phyloP scores from a whole-genome alignment of 345 rosid species.

The Pugionium dolabratum region DNA sequence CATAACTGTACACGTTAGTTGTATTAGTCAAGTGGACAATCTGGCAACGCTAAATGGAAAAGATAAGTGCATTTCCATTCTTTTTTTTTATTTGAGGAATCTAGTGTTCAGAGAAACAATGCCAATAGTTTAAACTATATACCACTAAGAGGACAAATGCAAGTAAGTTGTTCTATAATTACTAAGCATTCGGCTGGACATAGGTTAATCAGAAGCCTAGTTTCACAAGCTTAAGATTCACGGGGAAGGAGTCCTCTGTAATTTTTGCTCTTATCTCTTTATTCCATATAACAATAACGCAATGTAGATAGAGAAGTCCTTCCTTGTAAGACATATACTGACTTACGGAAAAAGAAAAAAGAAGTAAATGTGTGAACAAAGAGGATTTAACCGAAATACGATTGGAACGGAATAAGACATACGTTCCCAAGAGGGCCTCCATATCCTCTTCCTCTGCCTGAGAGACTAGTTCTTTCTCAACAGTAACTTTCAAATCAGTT shows the following conservation, averaged over 20 bases:
- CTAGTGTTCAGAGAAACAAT: conserved; percentile 16
- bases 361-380: not conserved
- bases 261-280: conserved; percentile 14
- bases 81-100: not conserved
- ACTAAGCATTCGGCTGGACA: conserved; percentile 1
- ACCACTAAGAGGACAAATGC: conserved; percentile 2
- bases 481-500: conserved; percentile 80
- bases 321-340: conserved; percentile 17
- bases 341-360: not conserved
- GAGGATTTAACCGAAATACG: conserved; percentile 8
- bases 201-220: not conserved
- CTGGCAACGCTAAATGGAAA: conserved; percentile 17
- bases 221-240: conserved; percentile 19
- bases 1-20: conserved; percentile 58
- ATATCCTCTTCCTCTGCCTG: conserved; percentile 99
- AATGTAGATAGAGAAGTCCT: not conserved
- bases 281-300: not conserved
- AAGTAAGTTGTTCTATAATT: conserved; percentile 6
- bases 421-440: conserved; percentile 98
- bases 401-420: conserved; percentile 41
- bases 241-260: conserved; percentile 4
- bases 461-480: conserved; percentile 93
- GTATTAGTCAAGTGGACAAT: conserved; percentile 15
- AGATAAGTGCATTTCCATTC: conserved; percentile 5
- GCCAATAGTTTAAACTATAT: not conserved